A percentile compares a stretch with the other conserved stretches of the same genome.
These are phyloP conservation scores for Stephanodiscus triporus DNA, from an alignment of 108 stramenopile genomes.

Conservation along the genomic window DNA sequence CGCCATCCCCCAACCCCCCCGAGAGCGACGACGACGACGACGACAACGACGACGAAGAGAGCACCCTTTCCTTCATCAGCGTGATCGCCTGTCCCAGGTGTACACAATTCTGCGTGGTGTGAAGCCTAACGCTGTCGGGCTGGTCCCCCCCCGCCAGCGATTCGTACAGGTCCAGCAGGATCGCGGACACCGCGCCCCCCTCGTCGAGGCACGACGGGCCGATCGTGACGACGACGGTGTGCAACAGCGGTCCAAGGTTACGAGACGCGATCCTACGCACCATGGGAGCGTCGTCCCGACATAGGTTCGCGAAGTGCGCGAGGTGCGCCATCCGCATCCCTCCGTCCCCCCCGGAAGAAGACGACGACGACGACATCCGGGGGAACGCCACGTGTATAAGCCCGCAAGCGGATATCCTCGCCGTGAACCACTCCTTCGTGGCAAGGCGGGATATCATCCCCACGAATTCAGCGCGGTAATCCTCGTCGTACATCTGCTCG, in stretches of 20 bases:
- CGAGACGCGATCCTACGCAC: conserved; percentile 90
- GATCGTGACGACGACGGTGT: conserved; percentile 57
- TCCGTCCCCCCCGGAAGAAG: background rate
- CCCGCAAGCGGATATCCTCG: conserved; percentile 89
- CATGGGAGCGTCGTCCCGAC: conserved; percentile 96
- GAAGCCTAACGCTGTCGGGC: conserved; percentile 93
- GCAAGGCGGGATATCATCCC: conserved; percentile 86
- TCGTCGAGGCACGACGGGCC: conserved; percentile 50
- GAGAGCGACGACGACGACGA: background rate
- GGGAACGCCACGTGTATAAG: conserved; percentile 79
- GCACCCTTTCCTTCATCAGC: conserved; percentile 24
- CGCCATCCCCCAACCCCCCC: background rate
- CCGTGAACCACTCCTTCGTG: conserved; percentile 97
- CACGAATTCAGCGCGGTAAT: conserved; percentile 67
- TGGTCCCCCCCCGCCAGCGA: conserved; percentile 90
- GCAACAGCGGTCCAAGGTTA: conserved; percentile 74
- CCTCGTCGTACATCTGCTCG: conserved; percentile 54
- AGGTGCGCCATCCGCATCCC: conserved; percentile 49
- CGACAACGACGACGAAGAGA: background rate
- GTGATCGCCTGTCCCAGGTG: conserved; percentile 80
- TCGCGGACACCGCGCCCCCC: conserved; percentile 49
- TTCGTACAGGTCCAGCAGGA: conserved; percentile 78
- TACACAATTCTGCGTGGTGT: conserved; percentile 91
- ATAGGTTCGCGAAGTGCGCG: conserved; percentile 71
- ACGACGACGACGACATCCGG: conserved; percentile 43